A percentile compares a stretch with the other conserved stretches of the same genome.
phyloP scores from a whole-genome alignment of 1,284 basidiomycete genomes.

The Rhodotorula sp. region DNA sequence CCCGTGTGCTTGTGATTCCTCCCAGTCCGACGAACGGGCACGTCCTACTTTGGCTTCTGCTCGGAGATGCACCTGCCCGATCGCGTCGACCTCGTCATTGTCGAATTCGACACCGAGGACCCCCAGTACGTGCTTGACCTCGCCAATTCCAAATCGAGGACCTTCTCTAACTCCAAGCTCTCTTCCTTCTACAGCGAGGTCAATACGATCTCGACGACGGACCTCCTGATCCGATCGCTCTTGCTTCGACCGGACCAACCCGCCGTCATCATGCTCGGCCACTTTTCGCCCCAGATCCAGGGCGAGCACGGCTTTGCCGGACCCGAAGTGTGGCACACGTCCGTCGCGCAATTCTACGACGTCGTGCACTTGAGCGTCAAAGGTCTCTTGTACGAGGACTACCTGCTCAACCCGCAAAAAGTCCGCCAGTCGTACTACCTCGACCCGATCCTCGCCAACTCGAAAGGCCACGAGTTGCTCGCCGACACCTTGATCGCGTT shows the following conservation, averaged over 20 bases:
- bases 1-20: not conserved
- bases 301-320: conserved; percentile 75
- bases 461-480: conserved; percentile 75
- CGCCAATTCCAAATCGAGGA: not conserved
- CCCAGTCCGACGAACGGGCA: conserved; percentile 73
- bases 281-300: conserved; percentile 82
- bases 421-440: conserved; percentile 67
- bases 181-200: conserved; percentile 57
- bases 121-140: conserved; percentile 59
- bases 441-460: conserved; percentile 78
- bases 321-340: conserved; percentile 78
- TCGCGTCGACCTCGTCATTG: conserved; percentile 81
- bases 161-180: not conserved
- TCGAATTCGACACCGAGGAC: conserved; percentile 89
- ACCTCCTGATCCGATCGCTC: conserved; percentile 83
- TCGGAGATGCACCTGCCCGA: conserved; percentile 86
- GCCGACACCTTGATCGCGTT: conserved; percentile 81
- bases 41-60: conserved; percentile 90
- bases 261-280: conserved; percentile 83
- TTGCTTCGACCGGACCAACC: conserved; percentile 82
- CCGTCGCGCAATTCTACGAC: conserved; percentile 93
- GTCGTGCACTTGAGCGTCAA: conserved; percentile 85
- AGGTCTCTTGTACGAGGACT: conserved; percentile 73
- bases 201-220: conserved; percentile 75
- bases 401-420: conserved; percentile 69